Evolutionary conservation across 140 eudicot genomes (phyloP).

Genomic region (Bidens hawaiensis): DNA sequence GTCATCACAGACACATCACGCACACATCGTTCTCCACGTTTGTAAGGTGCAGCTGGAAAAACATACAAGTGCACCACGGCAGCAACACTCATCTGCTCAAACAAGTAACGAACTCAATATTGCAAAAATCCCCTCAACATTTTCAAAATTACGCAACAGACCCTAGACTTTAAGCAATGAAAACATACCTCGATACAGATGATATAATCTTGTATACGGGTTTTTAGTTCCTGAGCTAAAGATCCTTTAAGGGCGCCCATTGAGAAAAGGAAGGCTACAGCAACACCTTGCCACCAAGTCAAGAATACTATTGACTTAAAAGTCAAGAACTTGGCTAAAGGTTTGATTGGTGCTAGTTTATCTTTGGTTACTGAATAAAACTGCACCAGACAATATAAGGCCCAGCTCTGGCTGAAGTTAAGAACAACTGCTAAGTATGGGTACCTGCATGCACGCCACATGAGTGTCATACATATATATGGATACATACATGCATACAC

Average conservation of each 20-base stretch:
- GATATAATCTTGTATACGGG: constrained; percentile 84
- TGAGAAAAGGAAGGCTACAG: constrained; percentile 83
- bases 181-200: constrained; percentile 87
- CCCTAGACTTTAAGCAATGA: constrained; percentile 1
- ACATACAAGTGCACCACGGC: constrained; percentile 88
- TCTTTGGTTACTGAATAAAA: constrained; percentile 85
- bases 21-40: constrained; percentile 91
- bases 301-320: constrained; percentile 88
- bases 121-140: not conserved
- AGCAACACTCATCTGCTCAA: constrained; percentile 85
- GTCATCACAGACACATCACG: constrained; percentile 91
- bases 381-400: constrained; percentile 96
- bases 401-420: constrained; percentile 98
- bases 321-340: constrained; percentile 87
- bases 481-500: not conserved
- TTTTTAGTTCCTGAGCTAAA: constrained; percentile 68
- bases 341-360: constrained; percentile 87
- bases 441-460: constrained; percentile 57
- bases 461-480: not conserved
- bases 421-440: constrained; percentile 90
- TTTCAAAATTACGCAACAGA: not conserved
- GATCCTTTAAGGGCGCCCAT: constrained; percentile 82
- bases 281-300: constrained; percentile 99
- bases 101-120: not conserved
- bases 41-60: constrained; percentile 84